Evolutionary conservation across 306 rosid species (phyloP).

Genomic region (Comarum palustre): DNA sequence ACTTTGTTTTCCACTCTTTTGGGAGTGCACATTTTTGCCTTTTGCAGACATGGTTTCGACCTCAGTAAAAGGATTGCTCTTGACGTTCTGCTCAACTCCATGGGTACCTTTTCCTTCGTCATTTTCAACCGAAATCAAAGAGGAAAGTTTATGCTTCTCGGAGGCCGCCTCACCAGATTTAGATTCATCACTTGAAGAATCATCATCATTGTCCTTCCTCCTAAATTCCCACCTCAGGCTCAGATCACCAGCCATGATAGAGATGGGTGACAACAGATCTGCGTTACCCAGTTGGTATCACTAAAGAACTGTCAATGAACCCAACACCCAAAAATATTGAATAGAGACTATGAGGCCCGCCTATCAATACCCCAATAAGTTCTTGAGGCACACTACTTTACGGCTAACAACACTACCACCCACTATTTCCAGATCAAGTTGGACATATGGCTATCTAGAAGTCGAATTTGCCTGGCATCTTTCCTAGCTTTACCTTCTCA

Average conservation of each 20-base stretch:
- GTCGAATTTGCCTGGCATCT: not conserved
- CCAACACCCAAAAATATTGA: not conserved
- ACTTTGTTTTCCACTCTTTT: conserved; percentile 9
- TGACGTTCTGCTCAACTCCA: conserved; percentile 16
- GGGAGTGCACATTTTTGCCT: not conserved
- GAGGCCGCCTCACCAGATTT: conserved; percentile 14
- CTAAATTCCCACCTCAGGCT: conserved; percentile 31
- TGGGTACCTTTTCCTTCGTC: conserved; percentile 9
- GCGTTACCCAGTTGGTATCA: not conserved
- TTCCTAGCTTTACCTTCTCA: conserved; percentile 4
- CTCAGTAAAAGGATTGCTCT: not conserved
- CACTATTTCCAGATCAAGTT: not conserved
- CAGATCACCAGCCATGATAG: conserved; percentile 19
- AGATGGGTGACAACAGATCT: conserved; percentile 6
- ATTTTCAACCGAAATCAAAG: conserved; percentile 21
- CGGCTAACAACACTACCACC: not conserved
- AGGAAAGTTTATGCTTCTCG: conserved; percentile 26
- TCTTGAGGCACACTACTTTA: conserved; percentile 1
- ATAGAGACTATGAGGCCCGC: not conserved
- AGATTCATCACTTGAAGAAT: conserved; percentile 19
- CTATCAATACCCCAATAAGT: not conserved
- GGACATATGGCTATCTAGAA: not conserved
- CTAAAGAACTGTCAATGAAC: not conserved
- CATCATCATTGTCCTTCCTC: conserved; percentile 20
- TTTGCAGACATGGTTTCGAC: not conserved